A percentile compares a stretch with the other conserved stretches of the same genome.
These are phyloP conservation scores for Coemansia sp. DNA, from an alignment of 192 early-diverging fungal genomes.

Conservation along the genomic window DNA sequence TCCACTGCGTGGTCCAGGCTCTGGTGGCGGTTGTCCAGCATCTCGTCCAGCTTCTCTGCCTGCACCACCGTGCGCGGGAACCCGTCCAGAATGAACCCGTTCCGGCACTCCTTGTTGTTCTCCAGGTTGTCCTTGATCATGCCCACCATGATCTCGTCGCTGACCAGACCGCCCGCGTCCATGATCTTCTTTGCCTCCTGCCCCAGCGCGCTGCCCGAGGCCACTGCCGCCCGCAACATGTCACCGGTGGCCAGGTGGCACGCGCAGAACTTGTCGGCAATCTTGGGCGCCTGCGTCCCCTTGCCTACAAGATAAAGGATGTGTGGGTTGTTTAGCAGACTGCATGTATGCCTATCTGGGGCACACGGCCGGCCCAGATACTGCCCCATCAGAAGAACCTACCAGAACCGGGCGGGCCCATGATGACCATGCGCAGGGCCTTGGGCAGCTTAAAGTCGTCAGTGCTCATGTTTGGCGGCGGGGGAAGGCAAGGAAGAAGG, in stretches of 20 bases:
- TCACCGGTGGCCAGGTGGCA: conserved; percentile 99
- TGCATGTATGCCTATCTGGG: too few relatives aligned
- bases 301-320: too few relatives aligned
- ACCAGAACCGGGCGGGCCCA: conserved; percentile 88
- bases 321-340: too few relatives aligned
- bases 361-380: too few relatives aligned
- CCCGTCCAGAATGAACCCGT: conserved; percentile 98
- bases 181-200: conserved; percentile 98
- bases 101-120: conserved; percentile 90
- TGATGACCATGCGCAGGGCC: conserved; percentile 71
- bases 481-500: not conserved
- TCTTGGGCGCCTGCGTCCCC: conserved; percentile 91
- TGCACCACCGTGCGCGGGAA: conserved; percentile 98
- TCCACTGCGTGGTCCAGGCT: conserved; percentile 85
- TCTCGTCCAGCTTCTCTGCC: conserved; percentile 96
- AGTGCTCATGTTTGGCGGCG: conserved; percentile 8
- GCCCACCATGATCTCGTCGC: conserved; percentile 96
- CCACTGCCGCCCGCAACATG: conserved; percentile 96
- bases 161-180: conserved; percentile 95
- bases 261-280: conserved; percentile 92
- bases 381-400: conserved; percentile 39
- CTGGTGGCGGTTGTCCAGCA: conserved; percentile 79
- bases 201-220: conserved; percentile 86
- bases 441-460: conserved; percentile 45
- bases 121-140: conserved; percentile 97